Percentiles rank a stretch among this genome's conserved stretches.
phyloP scores from a whole-genome alignment of 495 filamentous ascomycete species.

The Endocarpon pusillum region DNA sequence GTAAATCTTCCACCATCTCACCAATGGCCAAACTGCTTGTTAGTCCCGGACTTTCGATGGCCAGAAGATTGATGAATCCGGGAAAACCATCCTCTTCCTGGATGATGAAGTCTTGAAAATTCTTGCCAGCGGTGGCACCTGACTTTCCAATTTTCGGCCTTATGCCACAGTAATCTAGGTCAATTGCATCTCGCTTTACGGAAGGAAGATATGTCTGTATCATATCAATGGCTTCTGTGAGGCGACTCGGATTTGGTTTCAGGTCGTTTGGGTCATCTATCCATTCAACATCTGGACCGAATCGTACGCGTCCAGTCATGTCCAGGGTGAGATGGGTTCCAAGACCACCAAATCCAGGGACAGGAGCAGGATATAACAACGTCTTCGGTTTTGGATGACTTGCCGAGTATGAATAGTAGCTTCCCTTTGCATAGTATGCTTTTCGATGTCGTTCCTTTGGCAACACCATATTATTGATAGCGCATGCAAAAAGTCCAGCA shows the following conservation, averaged over 20 bases:
- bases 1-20: slow-evolving; percentile 56
- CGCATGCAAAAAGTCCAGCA: slow-evolving; percentile 63
- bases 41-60: slow-evolving; percentile 89
- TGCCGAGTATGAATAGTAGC: slow-evolving; percentile 74
- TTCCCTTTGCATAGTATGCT: slow-evolving; percentile 80
- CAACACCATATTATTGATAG: slow-evolving; percentile 68
- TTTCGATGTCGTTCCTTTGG: slow-evolving; percentile 36
- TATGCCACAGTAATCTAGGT: slow-evolving; percentile 78
- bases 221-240: slow-evolving; percentile 50
- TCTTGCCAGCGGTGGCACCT: slow-evolving; percentile 38
- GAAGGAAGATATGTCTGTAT: slow-evolving; percentile 66
- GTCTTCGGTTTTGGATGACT: slow-evolving; percentile 49
- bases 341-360: slow-evolving; percentile 64
- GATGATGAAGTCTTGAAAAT: slow-evolving; percentile 77
- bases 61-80: slow-evolving; percentile 84
- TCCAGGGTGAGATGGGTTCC: slow-evolving; percentile 92
- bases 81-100: slow-evolving; percentile 59
- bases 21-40: slow-evolving; percentile 82
- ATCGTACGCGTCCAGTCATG: slow-evolving; percentile 67
- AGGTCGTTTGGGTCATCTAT: slow-evolving; percentile 45
- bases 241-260: slow-evolving; percentile 32
- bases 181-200: slow-evolving; percentile 46
- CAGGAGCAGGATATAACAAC: slow-evolving; percentile 72
- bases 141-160: slow-evolving; percentile 64
- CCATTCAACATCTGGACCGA: slow-evolving; percentile 96